Conservation (phyloP, 306 rosid species). For the Malus domestica region DNA sequence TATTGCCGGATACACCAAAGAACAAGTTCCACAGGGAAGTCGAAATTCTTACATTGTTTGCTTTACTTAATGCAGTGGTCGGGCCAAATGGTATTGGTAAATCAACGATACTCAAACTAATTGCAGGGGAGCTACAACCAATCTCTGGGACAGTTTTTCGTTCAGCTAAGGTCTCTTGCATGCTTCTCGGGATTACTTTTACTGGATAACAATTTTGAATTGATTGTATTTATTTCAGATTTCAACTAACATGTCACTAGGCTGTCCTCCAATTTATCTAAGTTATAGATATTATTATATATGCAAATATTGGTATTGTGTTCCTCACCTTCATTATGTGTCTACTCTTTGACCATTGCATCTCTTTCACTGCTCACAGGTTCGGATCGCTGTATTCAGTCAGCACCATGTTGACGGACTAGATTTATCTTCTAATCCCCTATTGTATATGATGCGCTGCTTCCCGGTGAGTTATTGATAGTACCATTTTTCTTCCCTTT, state of each 20-base stretch:
- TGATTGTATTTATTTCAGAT: neutral
- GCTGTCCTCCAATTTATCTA: neutral
- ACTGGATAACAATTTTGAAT: neutral
- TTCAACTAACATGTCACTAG: neutral
- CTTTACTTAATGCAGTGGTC: slow-evolving; percentile 70
- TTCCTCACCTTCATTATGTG: slow-evolving; percentile 9
- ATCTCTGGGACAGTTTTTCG: slow-evolving; percentile 94
- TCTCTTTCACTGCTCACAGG: slow-evolving; percentile 42
- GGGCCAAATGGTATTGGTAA: slow-evolving; percentile 99
- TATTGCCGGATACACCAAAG: no score
- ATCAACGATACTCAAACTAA: slow-evolving; percentile 92
- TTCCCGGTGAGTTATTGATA: slow-evolving; percentile 70
- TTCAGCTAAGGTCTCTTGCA: slow-evolving; percentile 77
- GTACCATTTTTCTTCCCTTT: neutral
- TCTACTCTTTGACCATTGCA: neutral
- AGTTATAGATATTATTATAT: neutral
- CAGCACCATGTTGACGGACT: slow-evolving; percentile 99
- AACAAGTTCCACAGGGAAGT: no score
- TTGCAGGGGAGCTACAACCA: slow-evolving; percentile 96
- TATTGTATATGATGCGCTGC: slow-evolving; percentile 97
- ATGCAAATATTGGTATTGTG: neutral
- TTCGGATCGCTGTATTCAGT: slow-evolving; percentile 96
- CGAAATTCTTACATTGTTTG: neutral
- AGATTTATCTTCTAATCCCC: slow-evolving; percentile 91
- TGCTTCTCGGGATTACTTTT: neutral